phyloP scores from a whole-genome alignment of 2,329 filamentous ascomycete species.

The Sporothrix dimorphospora region DNA sequence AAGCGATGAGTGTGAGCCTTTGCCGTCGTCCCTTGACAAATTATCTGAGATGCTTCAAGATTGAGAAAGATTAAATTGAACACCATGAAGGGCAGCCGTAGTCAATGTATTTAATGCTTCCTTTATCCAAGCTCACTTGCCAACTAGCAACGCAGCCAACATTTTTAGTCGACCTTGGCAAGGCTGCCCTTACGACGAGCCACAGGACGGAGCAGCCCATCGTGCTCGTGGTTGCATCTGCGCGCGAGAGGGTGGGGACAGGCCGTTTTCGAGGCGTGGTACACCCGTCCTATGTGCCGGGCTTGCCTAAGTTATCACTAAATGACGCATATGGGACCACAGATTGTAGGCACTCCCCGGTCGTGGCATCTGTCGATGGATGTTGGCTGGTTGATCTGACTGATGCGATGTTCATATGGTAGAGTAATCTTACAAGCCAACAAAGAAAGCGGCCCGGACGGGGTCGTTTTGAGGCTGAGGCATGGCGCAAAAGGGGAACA shows the following conservation, averaged over 20 bases:
- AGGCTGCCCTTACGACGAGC: background rate
- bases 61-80: background rate
- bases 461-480: conserved; percentile 8
- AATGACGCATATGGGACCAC: background rate
- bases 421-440: background rate
- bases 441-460: background rate
- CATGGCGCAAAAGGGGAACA: background rate
- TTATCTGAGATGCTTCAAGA: too few relatives aligned
- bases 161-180: background rate
- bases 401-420: background rate
- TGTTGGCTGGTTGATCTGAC: background rate
- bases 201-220: background rate
- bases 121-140: background rate
- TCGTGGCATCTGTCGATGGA: background rate
- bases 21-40: background rate
- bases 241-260: background rate
- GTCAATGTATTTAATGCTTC: background rate
- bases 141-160: background rate
- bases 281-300: background rate
- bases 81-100: background rate
- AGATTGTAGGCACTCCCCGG: background rate
- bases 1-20: background rate
- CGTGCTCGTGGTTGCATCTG: background rate
- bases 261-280: too few relatives aligned
- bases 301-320: too few relatives aligned